Conservation (phyloP, 805 yeast genomes). For the Maudiozyma bulderi region DNA sequence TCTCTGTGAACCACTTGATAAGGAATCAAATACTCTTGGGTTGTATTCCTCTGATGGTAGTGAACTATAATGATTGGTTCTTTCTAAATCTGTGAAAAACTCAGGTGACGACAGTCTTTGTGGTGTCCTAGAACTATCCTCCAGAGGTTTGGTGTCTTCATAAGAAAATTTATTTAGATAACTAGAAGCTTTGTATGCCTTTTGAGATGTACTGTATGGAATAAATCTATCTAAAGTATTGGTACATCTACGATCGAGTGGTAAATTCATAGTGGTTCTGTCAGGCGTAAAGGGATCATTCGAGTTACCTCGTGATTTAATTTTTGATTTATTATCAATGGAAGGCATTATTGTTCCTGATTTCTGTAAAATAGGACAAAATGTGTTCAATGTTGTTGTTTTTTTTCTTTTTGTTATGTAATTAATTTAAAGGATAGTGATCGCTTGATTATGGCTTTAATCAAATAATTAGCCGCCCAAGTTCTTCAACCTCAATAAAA, state of each 20-base stretch:
- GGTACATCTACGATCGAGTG: constrained; percentile 5
- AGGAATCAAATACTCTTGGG: neutral
- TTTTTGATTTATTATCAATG: too few relatives aligned
- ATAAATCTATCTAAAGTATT: constrained; percentile 31
- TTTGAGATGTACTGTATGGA: constrained; percentile 28
- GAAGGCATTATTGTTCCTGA: too few relatives aligned
- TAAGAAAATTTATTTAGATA: constrained; percentile 11
- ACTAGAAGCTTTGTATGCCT: constrained; percentile 15
- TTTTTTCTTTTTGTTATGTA: too few relatives aligned
- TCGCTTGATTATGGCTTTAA: too few relatives aligned
- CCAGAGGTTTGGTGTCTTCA: constrained; percentile 3
- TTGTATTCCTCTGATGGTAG: constrained; percentile 1
- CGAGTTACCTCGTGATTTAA: too few relatives aligned
- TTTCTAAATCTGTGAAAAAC: constrained; percentile 18
- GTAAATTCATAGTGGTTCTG: neutral
- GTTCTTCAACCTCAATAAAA: too few relatives aligned
- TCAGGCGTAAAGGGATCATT: neutral
- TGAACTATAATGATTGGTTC: constrained; percentile 18
- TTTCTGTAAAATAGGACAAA: too few relatives aligned
- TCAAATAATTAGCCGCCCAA: too few relatives aligned
- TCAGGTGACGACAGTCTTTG: constrained; percentile 26
- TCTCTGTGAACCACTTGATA: constrained; percentile 1
- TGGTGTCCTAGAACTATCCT: constrained; percentile 18
- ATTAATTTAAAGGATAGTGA: too few relatives aligned
- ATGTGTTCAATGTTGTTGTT: too few relatives aligned